Conservation (phyloP, 345 rosid species). For the Moricandia moricandioides region DNA sequence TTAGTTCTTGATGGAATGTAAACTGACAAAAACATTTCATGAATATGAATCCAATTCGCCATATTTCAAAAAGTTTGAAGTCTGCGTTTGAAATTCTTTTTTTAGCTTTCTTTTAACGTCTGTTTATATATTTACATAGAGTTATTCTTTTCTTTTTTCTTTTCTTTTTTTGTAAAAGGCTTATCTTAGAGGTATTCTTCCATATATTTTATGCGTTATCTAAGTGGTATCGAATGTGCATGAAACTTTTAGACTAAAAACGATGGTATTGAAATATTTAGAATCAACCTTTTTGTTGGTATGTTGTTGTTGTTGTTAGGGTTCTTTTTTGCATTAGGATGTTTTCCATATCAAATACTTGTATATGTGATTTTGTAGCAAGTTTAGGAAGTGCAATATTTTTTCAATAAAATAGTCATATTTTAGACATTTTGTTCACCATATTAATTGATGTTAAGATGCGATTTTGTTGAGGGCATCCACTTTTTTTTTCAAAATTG, state of each 20-base stretch:
- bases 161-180: neutral
- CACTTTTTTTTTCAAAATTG: neutral
- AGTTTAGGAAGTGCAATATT: neutral
- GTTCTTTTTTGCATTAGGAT: neutral
- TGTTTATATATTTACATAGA: neutral
- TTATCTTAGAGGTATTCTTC: neutral
- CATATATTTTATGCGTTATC: neutral
- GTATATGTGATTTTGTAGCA: neutral
- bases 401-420: neutral
- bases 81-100: neutral
- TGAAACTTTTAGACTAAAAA: neutral
- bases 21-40: neutral
- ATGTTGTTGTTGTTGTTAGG: neutral
- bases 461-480: neutral
- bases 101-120: neutral
- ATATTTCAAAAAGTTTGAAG: neutral
- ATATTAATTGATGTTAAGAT: neutral
- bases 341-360: neutral
- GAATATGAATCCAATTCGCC: neutral
- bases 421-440: neutral
- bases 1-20: conserved; percentile 10
- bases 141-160: neutral
- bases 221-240: neutral
- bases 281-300: neutral
- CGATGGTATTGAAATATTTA: neutral